These are phyloP conservation scores for Pythium guiyangense DNA, from an alignment of 352 stramenopile species.

Conservation along the genomic window DNA sequence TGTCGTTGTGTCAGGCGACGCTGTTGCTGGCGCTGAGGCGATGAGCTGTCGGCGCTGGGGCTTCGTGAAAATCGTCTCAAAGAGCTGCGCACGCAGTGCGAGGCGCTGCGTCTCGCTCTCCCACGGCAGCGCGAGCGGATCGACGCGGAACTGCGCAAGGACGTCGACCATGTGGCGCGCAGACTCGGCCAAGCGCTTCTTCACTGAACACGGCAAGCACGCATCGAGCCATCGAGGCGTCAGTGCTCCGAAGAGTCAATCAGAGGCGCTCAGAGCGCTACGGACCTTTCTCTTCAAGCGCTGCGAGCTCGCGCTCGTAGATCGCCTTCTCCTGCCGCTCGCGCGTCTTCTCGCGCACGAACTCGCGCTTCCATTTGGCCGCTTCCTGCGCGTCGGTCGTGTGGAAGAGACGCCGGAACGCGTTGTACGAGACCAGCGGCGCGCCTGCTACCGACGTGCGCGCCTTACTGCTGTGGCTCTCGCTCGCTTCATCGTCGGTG, in stretches of 20 bases:
- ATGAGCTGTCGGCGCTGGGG: slow-evolving; percentile 29
- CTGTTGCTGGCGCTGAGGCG: slow-evolving; percentile 4
- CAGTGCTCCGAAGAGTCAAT: not conserved
- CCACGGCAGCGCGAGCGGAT: slow-evolving; percentile 53
- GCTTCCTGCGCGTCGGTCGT: slow-evolving; percentile 41
- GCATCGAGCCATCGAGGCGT: not conserved
- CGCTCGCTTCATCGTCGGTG: slow-evolving; percentile 8
- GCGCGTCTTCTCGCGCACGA: slow-evolving; percentile 54
- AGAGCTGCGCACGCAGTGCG: slow-evolving; percentile 40
- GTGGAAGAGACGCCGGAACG: slow-evolving; percentile 64
- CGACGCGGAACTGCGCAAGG: slow-evolving; percentile 47
- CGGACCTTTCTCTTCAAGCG: slow-evolving; percentile 64
- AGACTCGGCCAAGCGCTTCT: slow-evolving; percentile 60
- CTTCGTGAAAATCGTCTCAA: slow-evolving; percentile 66
- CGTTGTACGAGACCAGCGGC: slow-evolving; percentile 47
- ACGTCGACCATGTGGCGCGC: slow-evolving; percentile 71
- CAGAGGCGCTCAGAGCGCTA: not conserved
- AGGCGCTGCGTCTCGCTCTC: slow-evolving; percentile 40
- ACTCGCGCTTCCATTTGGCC: slow-evolving; percentile 58
- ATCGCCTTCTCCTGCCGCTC: slow-evolving; percentile 65
- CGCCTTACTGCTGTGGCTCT: not conserved
- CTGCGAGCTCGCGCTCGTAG: slow-evolving; percentile 55
- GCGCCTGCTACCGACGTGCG: too few relatives aligned
- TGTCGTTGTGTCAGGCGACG: not conserved
- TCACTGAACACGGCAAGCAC: slow-evolving; percentile 26